Conservation (phyloP, 805 yeast species). For the Yamadazyma olivae region DNA sequence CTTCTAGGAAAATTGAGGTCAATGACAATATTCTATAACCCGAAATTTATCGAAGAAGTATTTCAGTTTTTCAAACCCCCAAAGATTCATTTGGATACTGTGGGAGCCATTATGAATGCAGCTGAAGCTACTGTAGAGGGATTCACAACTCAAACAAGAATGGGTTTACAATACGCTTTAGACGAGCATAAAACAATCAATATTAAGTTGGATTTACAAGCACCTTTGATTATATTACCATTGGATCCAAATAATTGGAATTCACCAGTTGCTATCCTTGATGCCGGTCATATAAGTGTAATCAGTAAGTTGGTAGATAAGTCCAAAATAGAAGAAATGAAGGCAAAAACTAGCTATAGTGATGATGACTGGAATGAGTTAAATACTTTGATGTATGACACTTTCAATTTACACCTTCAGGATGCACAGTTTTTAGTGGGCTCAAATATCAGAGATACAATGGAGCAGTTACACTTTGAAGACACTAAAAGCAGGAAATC, state of each 20-base stretch:
- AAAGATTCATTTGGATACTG: conserved; percentile 76
- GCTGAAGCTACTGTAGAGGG: conserved; percentile 96
- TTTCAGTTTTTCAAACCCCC: conserved; percentile 83
- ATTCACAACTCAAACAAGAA: conserved; percentile 79
- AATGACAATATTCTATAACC: conserved; percentile 87
- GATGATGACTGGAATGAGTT: conserved; percentile 73
- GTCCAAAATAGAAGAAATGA: conserved; percentile 64
- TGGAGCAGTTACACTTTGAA: conserved; percentile 60
- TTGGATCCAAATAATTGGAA: conserved; percentile 73
- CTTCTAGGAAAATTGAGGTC: conserved; percentile 73
- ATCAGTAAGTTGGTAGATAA: conserved; percentile 76
- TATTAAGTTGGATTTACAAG: conserved; percentile 84
- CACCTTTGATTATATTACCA: conserved; percentile 88
- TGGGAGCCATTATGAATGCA: conserved; percentile 87
- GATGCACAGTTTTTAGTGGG: conserved; percentile 91
- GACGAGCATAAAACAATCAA: conserved; percentile 92
- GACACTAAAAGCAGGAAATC: conserved; percentile 42
- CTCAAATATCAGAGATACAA: conserved; percentile 71
- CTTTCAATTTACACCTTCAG: conserved; percentile 69
- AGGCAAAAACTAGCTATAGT: conserved; percentile 55
- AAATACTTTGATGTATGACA: conserved; percentile 84
- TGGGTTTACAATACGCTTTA: conserved; percentile 89
- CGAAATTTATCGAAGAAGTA: conserved; percentile 75
- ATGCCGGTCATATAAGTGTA: conserved; percentile 93
- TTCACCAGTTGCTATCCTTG: conserved; percentile 87